Evolutionary conservation across 495 filamentous ascomycete species (phyloP), one percentile per base, ranked within the genome.

Genomic region (Hypoxylon fragiforme): DNA sequence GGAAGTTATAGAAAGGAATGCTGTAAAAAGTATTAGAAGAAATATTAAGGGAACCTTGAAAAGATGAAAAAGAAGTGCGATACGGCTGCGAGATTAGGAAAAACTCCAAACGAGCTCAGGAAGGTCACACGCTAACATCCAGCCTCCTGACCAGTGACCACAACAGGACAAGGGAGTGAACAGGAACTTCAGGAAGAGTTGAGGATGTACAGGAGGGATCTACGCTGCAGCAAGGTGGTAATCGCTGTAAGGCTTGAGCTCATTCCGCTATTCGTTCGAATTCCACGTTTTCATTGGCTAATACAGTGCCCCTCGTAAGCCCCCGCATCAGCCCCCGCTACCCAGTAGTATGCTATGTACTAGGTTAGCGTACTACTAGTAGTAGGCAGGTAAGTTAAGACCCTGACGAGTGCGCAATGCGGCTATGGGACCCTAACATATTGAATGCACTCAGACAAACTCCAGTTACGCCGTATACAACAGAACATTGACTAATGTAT

Each of bases 121-220:
- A 43, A 37, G 48, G 57, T 61, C 57, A 61, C 57, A 51, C 57
- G 57, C 50, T 51, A 47, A 61, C 36, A 36, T 51, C 50, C 50
- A 61, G 57, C 57, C 57, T 61, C 57, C 57, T 61, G 57, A 61
- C 44, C 57, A 61, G n/a, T 55, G 57, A 45, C 4, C 4, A 51
- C 21, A 40, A 50, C 51, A 32, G n/a, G n/a, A n/a, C n/a, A n/a
- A n/a, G n/a, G n/a, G n/a, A n/a, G n/a, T n/a, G n/a, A n/a, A n/a
- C n/a, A n/a, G n/a, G n/a, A n/a, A n/a, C n/a, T n/a, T n/a, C n/a
- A n/a, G n/a, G n/a, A n/a, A n/a, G n/a, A n/a, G n/a, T n/a, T n/a
- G n/a, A 41, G 51, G 45, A 7, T 28, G 34, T 15, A 26, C 13
- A 56, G 41, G 34, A 21, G 22, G 40, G 58, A 62, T 62, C 51